phyloP scores from a whole-genome alignment of 208 protist genomes.

The Plasmodiophora brassicae region DNA sequence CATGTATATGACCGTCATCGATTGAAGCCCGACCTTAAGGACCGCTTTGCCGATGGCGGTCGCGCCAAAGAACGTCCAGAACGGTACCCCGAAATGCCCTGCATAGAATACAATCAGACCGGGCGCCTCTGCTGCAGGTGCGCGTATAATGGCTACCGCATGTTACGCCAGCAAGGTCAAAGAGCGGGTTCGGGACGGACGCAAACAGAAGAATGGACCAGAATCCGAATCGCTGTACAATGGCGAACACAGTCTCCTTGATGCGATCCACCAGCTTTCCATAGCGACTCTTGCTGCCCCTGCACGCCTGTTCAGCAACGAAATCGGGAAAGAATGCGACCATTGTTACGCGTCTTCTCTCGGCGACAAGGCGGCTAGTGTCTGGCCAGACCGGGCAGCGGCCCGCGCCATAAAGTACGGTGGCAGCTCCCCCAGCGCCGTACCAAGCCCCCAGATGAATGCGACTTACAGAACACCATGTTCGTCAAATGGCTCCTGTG shows the following conservation, averaged over 20 bases:
- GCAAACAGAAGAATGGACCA: conserved; percentile 19
- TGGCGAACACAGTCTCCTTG: background rate
- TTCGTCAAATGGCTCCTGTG: too few species aligned
- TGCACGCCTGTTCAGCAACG: too few species aligned
- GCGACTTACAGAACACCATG: background rate
- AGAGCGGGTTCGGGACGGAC: conserved; percentile 18
- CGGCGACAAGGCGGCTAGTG: background rate
- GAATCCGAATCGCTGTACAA: conserved; percentile 28
- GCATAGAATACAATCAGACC: background rate
- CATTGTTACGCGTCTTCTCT: too few species aligned
- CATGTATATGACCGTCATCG: conserved; percentile 7
- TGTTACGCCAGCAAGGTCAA: conserved; percentile 25
- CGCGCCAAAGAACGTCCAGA: conserved; percentile 39
- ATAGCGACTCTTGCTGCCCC: background rate
- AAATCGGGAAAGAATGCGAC: too few species aligned
- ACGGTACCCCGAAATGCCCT: conserved; percentile 33
- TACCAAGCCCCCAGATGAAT: conserved; percentile 32
- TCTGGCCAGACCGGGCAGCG: conserved; percentile 6
- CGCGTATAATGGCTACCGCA: background rate
- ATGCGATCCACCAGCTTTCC: background rate
- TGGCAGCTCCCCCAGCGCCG: conserved; percentile 29
- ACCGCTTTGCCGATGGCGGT: conserved; percentile 35
- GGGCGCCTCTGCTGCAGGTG: background rate
- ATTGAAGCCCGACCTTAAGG: conserved; percentile 21
- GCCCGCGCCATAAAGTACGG: conserved; percentile 21